Base-by-base conservation (phyloP, 129 eudicot genomes). In the Lonicera japonica region DNA sequence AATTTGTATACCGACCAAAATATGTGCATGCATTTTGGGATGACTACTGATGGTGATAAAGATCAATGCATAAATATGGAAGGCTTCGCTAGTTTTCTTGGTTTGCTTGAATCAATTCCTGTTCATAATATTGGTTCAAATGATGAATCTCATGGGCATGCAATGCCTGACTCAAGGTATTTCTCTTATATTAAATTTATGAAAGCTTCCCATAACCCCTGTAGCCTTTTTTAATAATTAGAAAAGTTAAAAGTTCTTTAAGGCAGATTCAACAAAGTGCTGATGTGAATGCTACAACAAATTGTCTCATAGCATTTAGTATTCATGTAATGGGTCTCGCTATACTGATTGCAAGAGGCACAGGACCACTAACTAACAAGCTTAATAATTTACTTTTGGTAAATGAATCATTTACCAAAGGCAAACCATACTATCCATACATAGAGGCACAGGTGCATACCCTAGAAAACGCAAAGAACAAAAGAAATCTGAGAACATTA, bases 51-150 rank as follows among this genome's bases (percentile, higher is more conserved):
- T 60, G 89, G 71, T 15, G 74, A 74, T 77, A 78, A 61, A 55
- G 95, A 85, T 58, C 82, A 80, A 25, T 80, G 89, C 70, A 74
- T 82, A 65, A 83, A 79, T 80, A 87, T 91, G 15, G 96, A 88
- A 23, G 84, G 86, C 58, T 85, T 94, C 70, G 79, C 85, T 25
- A 85, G 89, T 77, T 94, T 94, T 71, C 77, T 94, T 69, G 85
- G 85, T 36, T 71, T 94, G 68, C 82, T 94, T 36, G 89, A 75
- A 48, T 94, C 99, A 70, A 85, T 94, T 65, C 99, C 99, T 47
- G 57, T 87, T 41, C 84, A 48, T 47, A 70, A 22, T 75, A 60
- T 48, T 38, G 88, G 85, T 65, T 77, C 75, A 53, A 65, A 81
- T 65, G 71, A 77, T 65, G 92, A 68, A 64, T 72, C 80, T 54